Conservation (phyloP, 495 filamentous ascomycete genomes). For the Filosporella fistucella region DNA sequence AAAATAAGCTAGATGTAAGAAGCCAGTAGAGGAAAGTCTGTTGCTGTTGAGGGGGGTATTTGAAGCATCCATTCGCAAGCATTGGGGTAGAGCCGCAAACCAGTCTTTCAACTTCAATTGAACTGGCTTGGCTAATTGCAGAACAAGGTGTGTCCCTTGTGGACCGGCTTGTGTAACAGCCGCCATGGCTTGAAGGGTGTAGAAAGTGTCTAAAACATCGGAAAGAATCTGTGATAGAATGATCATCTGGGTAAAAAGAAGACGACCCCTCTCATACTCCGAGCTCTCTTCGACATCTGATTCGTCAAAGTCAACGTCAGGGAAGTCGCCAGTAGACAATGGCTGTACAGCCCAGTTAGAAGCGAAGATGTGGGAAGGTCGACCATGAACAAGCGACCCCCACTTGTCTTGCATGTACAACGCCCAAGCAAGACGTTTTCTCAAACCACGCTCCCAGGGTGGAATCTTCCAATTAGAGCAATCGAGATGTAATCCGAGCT, state of each 20-base stretch:
- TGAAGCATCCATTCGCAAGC: slow-evolving; percentile 61
- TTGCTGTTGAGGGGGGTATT: slow-evolving; percentile 19
- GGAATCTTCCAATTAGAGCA: slow-evolving; percentile 87
- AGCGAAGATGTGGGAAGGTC: slow-evolving; percentile 76
- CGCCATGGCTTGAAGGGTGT: slow-evolving; percentile 61
- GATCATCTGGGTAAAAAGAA: slow-evolving; percentile 70
- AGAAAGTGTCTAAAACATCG: slow-evolving; percentile 76
- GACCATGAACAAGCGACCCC: slow-evolving; percentile 80
- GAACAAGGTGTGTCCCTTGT: slow-evolving; percentile 57
- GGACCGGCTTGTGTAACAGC: slow-evolving; percentile 40
- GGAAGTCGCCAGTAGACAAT: slow-evolving; percentile 66
- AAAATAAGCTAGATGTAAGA: slow-evolving; percentile 79
- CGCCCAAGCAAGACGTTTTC: slow-evolving; percentile 85
- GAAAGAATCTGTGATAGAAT: slow-evolving; percentile 69
- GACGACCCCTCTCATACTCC: slow-evolving; percentile 63
- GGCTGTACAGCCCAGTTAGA: slow-evolving; percentile 80
- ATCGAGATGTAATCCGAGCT: slow-evolving; percentile 83
- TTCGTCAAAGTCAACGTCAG: slow-evolving; percentile 55
- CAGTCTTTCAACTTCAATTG: slow-evolving; percentile 81
- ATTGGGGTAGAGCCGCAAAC: slow-evolving; percentile 62
- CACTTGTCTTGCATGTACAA: slow-evolving; percentile 94
- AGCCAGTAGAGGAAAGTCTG: slow-evolving; percentile 60
- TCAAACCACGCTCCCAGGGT: slow-evolving; percentile 75
- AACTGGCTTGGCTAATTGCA: slow-evolving; percentile 74
- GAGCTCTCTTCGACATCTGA: slow-evolving; percentile 52